Base-by-base conservation (phyloP, 192 early-diverging fungal species). In the Haplosporangium gracile region DNA sequence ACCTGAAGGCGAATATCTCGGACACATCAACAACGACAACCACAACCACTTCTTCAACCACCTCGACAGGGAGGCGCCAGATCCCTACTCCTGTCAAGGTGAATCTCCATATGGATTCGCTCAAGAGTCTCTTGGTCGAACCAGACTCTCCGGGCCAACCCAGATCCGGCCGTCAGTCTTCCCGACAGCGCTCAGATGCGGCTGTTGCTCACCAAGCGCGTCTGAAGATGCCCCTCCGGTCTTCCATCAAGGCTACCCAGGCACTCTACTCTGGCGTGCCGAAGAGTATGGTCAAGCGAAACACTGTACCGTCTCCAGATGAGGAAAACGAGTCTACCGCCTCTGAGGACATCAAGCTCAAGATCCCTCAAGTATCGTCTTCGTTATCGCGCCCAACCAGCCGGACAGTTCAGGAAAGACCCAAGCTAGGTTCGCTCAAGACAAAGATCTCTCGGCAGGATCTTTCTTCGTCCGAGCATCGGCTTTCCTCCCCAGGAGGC, bases 271-370 rank as follows among this genome's bases (percentile, higher is more conserved):
- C 74, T 15, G 81, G 83, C n/a, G 74, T 85, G 10, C 70, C 83
- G 1, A 70, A 51, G 68, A 36, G 75, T 1, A 76, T 79, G 69
- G 68, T 79, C 34, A 85, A 85, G 45, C 76, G 70, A 20, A 78
- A 85, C 18, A 70, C 57, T 22, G 60, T 75, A 4, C 42, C 76
- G 15, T 85, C 83, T 6, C 83, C 83, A 1, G 83, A 85, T 40
- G 83, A 85, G 42, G 83, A 60, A 34, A 85, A 85, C n/a, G 83
- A 85, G 15, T 85, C 83, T 13, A 85, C 83, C 26, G 83, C 74
- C 11, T 85, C 83, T 13, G 82, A 83, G 20, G 82, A 74, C 16
- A 79, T n/a, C 39, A 83, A 75, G 69, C 40, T 70, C 38, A 40
- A 38, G 20, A 42, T 38, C 69, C 38, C 69, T n/a, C 69, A 40